phyloP scores from a whole-genome alignment of 768 basidiomycete genomes.

The Pisolithus sp. region DNA sequence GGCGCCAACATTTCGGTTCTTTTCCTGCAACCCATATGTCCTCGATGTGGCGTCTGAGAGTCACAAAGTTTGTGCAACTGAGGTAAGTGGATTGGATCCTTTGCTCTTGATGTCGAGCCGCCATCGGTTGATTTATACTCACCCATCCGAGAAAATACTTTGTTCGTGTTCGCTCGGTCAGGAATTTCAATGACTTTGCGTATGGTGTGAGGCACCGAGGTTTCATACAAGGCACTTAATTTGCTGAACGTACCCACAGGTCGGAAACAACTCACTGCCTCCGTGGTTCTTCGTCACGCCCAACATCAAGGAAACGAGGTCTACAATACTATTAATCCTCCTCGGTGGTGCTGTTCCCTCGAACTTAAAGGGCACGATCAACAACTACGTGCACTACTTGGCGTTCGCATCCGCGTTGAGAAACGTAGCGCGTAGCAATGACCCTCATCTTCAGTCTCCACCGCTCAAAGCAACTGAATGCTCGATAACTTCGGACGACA shows the following conservation, averaged over 20 bases:
- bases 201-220: conserved; percentile 34
- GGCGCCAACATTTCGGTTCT: too few relatives aligned
- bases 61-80: too few relatives aligned
- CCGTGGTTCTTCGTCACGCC: conserved; percentile 63
- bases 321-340: conserved; percentile 36
- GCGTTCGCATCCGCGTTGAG: conserved; percentile 14
- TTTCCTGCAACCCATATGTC: too few relatives aligned
- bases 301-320: conserved; percentile 47
- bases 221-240: not conserved
- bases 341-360: conserved; percentile 42
- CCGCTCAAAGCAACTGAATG: conserved; percentile 56
- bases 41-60: too few relatives aligned
- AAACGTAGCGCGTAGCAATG: not conserved
- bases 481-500: conserved; percentile 54
- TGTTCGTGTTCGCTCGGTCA: conserved; percentile 26
- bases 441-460: conserved; percentile 30
- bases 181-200: conserved; percentile 61
- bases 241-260: conserved; percentile 1
- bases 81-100: too few relatives aligned
- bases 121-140: too few relatives aligned
- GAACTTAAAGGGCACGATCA: conserved; percentile 36
- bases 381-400: conserved; percentile 59
- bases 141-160: too few relatives aligned
- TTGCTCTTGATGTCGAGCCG: too few relatives aligned
- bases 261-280: conserved; percentile 38